Conservation (phyloP, 768 basidiomycete genomes). For the Rhodotorula graminis region DNA sequence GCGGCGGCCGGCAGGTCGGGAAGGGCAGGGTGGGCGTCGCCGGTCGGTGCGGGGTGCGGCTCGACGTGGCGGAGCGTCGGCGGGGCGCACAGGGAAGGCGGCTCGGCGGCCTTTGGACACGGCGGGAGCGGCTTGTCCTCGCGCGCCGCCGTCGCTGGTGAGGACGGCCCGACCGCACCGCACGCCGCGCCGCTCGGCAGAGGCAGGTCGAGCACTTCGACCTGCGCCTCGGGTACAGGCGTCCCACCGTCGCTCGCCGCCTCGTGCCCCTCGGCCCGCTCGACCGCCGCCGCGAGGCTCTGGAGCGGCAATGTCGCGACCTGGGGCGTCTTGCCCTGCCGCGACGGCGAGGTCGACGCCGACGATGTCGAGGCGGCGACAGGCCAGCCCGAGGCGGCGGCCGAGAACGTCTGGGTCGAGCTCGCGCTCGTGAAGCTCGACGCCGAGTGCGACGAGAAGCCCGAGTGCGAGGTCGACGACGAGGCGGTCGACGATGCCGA, state of each 20-base stretch:
- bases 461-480: constrained; percentile 18
- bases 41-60: background rate
- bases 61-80: no score
- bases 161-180: no score
- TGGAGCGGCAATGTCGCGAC: background rate
- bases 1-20: background rate
- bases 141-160: no score
- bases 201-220: background rate
- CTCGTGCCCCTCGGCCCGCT: background rate
- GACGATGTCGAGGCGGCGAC: background rate
- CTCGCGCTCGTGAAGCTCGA: constrained; percentile 21
- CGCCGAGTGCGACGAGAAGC: constrained; percentile 23
- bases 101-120: no score
- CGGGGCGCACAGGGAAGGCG: no score
- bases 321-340: no score
- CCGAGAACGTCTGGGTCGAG: constrained; percentile 24
- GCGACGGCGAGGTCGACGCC: background rate
- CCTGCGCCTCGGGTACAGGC: background rate
- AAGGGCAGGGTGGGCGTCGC: background rate
- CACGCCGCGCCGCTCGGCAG: background rate
- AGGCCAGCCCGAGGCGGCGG: background rate
- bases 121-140: no score
- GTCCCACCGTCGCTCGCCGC: background rate
- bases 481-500: constrained; percentile 21
- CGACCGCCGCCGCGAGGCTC: background rate